Conservation (phyloP, 2,329 filamentous ascomycete species). For the Sclerotinia sclerotiorum region DNA sequence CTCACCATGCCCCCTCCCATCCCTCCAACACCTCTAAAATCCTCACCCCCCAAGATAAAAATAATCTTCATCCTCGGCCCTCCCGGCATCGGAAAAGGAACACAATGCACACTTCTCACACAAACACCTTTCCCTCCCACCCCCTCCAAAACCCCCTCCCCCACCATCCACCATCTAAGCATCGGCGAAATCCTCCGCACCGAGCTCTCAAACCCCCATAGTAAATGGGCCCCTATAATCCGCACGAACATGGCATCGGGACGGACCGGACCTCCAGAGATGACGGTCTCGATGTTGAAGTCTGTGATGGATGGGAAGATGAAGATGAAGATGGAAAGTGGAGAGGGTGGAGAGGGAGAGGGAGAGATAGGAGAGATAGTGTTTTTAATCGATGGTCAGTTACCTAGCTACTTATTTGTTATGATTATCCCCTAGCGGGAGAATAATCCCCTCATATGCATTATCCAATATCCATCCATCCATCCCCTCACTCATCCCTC, state of each 20-base stretch:
- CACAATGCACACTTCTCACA: not conserved
- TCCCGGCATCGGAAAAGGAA: constrained; percentile 12
- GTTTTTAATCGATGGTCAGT: constrained; percentile 18
- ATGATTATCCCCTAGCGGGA: too few species aligned
- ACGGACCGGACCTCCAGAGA: not conserved
- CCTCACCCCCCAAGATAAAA: too few species aligned
- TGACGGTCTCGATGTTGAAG: constrained; percentile 7
- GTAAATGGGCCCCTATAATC: constrained; percentile 4
- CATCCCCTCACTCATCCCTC: too few species aligned
- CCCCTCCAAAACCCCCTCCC: too few species aligned
- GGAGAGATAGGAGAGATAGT: not conserved
- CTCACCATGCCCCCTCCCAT: not conserved
- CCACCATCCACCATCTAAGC: constrained; percentile 3
- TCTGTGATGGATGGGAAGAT: not conserved
- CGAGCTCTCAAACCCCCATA: not conserved
- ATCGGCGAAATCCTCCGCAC: constrained; percentile 1
- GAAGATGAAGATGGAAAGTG: too few species aligned
- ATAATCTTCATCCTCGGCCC: constrained; percentile 8
- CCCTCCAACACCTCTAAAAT: too few species aligned
- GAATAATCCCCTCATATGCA: too few species aligned
- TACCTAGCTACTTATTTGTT: too few species aligned
- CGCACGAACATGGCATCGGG: constrained; percentile 15
- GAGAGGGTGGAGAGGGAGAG: not conserved
- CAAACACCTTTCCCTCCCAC: not conserved
- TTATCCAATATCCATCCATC: too few species aligned